Base-by-base conservation (phyloP, 2,329 filamentous ascomycete species). In the Hypoxylon sp. region DNA sequence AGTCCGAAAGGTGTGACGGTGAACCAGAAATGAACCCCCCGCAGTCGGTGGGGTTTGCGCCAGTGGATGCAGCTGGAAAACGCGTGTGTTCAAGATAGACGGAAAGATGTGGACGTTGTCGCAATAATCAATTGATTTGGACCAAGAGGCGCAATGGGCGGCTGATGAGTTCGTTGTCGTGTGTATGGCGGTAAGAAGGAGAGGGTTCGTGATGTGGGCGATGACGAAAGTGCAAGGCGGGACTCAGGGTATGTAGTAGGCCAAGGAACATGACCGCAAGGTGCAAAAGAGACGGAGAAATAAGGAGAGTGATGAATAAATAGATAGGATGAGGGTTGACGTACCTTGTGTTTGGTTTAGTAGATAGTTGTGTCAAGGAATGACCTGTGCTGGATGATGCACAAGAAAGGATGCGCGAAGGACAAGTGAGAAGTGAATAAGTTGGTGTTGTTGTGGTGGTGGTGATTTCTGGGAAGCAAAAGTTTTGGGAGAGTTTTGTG, bases 1-100 rank as follows among this genome's bases (percentile, higher is more conserved):
- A 50, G 46, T 28, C 66, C 48, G 45, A 71, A 57, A 65, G 62
- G 32, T 57, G 64, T 71, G 67, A 71, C 63, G 71, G 73, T 69
- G 71, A 70, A 73, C 61, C 51, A 72, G 58, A 73, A 64, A 63
- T 57, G 23, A 68, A 74, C 63, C 69, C 75, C 75, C 76, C 76
- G 76, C 75, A 75, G 73, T 73, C 73, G 69, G 76, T 76, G 75
- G 76, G 76, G 76, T 78, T 77, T 78, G 76, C 76, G 76, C 76
- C 76, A 77, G 75, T 73, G 71, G 61, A 71, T 74, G 65, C 70
- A 51, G 63, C 60, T 68, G 65, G 65, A 70, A 70, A 75, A 76
- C 72, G 73, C 72, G 74, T 75, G 65, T 60, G 64, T 32, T 36
- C 51, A 63, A 70, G 60, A 56, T 61, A 67, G 65, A 68, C 50